Evolutionary conservation across 169 alveolate genomes (phyloP), one percentile per base, ranked within the genome.

Genomic region (Eimeria necatrix): DNA sequence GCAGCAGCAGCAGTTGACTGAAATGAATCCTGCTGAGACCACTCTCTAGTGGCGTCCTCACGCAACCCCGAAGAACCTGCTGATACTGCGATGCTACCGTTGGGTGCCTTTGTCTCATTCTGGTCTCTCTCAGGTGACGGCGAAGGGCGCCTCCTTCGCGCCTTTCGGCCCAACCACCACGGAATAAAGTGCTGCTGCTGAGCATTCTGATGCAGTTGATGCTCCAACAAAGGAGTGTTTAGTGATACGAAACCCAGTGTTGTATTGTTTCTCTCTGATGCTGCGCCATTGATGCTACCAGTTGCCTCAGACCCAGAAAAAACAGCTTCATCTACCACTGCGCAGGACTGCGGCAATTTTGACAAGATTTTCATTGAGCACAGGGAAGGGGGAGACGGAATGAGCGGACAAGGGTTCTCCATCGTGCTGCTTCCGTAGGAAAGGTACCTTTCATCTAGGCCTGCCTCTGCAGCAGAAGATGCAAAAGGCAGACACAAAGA

Each of bases 371-470:
- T 3, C 20, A 12, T 14, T 6, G 61, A 22, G 51, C 20, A 51
- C 14, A 80, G 49, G 6, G 88, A 68, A 18, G 88, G 88, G n/a
- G 88, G 88, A n/a, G 88, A 48, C 8, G 88, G 71, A n/a, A 80
- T 24, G 3, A 80, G 20, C 6, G 88, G 48, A 20, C 49, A 80
- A 9, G 49, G 70, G 6, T 32, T 26, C 85, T n/a, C 78, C 78
- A 24, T 48, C 9, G 7, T 8, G 14, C 60, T 41, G 59, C 46
- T 41, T 49, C 16, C 22, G 78, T 20, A 22, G 48, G 26, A 48
- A 68, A 12, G n/a, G n/a, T 68, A 32, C 1, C n/a, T 24, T 16
- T 8, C 14, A 8, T 16, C 73, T 0, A 71, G 6, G 68, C 2
- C 20, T 18, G 20, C 20, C 68, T 56, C 68, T 56, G 68, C 68